Evolutionary conservation across 768 basidiomycete species (phyloP), one percentile per base, ranked within the genome.

Genomic region (Hypholoma sublateritium): DNA sequence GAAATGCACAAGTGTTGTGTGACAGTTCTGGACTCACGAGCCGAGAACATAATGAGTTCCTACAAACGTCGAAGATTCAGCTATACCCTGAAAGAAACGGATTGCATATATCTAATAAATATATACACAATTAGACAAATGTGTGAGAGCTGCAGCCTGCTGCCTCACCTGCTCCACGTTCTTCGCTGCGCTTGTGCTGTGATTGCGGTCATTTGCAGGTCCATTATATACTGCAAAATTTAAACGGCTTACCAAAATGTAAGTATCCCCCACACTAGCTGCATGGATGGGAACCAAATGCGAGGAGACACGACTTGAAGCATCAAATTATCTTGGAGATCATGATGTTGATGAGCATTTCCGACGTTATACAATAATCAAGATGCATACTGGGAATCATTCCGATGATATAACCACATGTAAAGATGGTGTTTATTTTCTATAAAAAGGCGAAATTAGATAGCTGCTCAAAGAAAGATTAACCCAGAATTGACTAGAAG

Each of bases 51-150:
- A 87, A 60, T 87, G 87, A 14, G 86, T 84, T 35, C 89, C 89
- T 24, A 86, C 86, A 67, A 91, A 91, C 1, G 88, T 91, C 7
- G 87, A 88, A 0, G 87, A 81, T 69, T 91, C 89, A 6, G 84
- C 81, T 55, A 89, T 74, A 21, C 86, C 89, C 69, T 88, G 87
- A 53, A 89, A 79, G 66, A 91, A 89, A 8, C 87, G 79, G 58
- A 90, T 86, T 25, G 76, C 85, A 67, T 85, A 87, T 50, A 90
- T 72, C 85, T 87, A 51, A 19, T 35, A 9, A 45, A 14, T 42
- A n/a, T 24, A 32, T 35, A 9, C 13, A 32, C 34, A 17, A 39
- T n/a, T 21, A 42, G 24, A 19, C 7, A 19, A 28, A 44, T 16
- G n/a, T 45, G 21, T 39, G 28, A 24, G 51, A 39, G n/a, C 19